phyloP scores from a whole-genome alignment of 176 grass and related monocot genomes.

The Oryza australiensis region DNA sequence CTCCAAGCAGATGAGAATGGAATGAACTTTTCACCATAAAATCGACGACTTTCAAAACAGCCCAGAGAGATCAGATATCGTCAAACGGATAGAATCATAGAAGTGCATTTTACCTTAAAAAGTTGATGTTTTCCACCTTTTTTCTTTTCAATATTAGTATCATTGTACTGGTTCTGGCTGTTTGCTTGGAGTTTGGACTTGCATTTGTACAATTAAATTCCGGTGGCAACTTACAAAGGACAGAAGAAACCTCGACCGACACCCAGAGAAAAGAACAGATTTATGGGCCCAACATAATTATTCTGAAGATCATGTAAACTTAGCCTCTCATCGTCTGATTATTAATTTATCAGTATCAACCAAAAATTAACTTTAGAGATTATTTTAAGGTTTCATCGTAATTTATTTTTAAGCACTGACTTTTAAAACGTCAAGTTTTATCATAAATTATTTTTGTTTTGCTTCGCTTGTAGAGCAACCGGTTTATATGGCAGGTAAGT shows the following conservation, averaged over 20 bases:
- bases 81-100: background rate
- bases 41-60: background rate
- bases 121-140: background rate
- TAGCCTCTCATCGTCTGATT: no score
- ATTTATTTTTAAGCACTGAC: no score
- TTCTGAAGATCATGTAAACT: background rate
- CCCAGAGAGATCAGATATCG: background rate
- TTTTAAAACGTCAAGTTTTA: no score
- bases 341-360: no score
- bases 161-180: background rate
- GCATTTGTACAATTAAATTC: background rate
- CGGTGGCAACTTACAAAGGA: background rate
- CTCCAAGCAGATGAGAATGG: background rate
- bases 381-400: no score
- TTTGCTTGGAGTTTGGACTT: background rate
- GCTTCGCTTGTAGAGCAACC: no score
- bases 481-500: background rate
- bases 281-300: background rate
- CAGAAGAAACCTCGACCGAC: background rate
- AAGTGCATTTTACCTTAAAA: background rate
- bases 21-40: background rate
- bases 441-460: no score
- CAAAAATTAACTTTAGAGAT: no score
- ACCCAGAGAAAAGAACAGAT: background rate
- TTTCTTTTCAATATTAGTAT: slow-evolving; percentile 2